Evolutionary conservation across 176 grass and related monocot genomes (phyloP), one percentile per base, ranked within the genome.

Genomic region (Oryza officinalis): DNA sequence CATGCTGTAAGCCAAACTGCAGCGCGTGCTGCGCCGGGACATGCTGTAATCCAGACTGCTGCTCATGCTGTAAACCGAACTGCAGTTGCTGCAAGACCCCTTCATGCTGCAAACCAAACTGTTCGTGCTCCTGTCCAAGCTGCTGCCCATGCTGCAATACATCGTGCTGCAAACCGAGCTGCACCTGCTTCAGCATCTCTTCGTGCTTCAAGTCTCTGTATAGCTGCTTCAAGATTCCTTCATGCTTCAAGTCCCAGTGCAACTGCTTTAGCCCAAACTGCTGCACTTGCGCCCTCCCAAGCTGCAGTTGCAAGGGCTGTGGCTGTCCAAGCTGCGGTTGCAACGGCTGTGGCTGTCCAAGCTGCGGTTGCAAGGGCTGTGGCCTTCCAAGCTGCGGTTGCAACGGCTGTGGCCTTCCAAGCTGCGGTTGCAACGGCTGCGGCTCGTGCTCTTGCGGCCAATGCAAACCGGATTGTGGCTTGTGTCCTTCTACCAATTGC

Each of bases 301-400:
- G 79, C n/a, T 37, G 84, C 22, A 20, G 43, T 15, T 86, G 90
- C 80, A 85, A 81, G 78, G 45, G 45, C 45, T 47, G 45, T 47
- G 45, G 3, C 45, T 15, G 3, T 15, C 45, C 45, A 47, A 47
- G 45, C 45, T 47, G 45, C n/a, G 18, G 43, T 15, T 86, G 90
- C 80, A 85, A 81, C 73, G 45, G 45, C 45, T 47, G 45, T 47
- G 45, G 13, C 45, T 15, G 12, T 15, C 45, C 45, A 47, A 47
- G 45, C 45, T 47, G 45, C 27, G 18, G 43, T 15, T 86, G 90
- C 80, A 85, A 81, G 73, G 14, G 46, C 4, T 49, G 46, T 49
- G 46, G 4, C 46, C 6, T 3, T 17, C 46, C 46, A 49, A 49
- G 46, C 46, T 49, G 46, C 46, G 14, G 44, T 46, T 46, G 44